Evolutionary conservation across 345 rosid species (phyloP).

Genomic region (Aquilaria yunnanensis): DNA sequence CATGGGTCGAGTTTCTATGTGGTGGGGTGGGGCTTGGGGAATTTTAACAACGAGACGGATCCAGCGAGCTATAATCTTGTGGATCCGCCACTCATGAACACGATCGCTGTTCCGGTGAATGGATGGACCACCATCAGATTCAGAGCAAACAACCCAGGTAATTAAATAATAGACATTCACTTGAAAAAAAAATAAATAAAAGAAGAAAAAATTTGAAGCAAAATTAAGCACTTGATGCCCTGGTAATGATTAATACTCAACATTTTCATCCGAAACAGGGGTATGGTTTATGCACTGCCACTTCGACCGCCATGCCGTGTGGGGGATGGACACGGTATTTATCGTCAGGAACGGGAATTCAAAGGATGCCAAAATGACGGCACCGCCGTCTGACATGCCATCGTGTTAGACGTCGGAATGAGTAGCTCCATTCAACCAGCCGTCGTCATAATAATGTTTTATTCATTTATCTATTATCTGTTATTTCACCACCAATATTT

Average conservation of each 20-base stretch:
- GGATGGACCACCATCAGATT: constrained; percentile 22
- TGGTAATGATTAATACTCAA: too few relatives aligned
- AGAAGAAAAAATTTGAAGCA: too few relatives aligned
- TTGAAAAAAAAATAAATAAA: too few relatives aligned
- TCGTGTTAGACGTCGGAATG: constrained; percentile 11
- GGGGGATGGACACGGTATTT: constrained; percentile 38
- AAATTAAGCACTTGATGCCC: too few relatives aligned
- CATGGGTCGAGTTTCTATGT: constrained; percentile 27
- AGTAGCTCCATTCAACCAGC: too few relatives aligned
- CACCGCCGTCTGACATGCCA: constrained; percentile 26
- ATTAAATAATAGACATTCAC: not conserved
- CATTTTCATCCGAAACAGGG: too few relatives aligned
- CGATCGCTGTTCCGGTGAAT: constrained; percentile 4
- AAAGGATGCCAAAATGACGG: constrained; percentile 1
- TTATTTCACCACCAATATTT: too few relatives aligned
- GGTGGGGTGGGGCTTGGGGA: constrained; percentile 17
- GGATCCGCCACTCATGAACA: constrained; percentile 20
- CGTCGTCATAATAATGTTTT: too few relatives aligned
- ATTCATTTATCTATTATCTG: too few relatives aligned
- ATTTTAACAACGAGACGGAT: constrained; percentile 9
- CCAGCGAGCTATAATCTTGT: constrained; percentile 15
- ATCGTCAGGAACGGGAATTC: constrained; percentile 27
- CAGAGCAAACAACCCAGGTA: constrained; percentile 18
- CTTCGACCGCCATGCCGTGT: constrained; percentile 28
- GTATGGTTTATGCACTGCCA: constrained; percentile 34